Evolutionary conservation across 2,329 filamentous ascomycete genomes (phyloP).

Genomic region (Calonectria pauciramosa): DNA sequence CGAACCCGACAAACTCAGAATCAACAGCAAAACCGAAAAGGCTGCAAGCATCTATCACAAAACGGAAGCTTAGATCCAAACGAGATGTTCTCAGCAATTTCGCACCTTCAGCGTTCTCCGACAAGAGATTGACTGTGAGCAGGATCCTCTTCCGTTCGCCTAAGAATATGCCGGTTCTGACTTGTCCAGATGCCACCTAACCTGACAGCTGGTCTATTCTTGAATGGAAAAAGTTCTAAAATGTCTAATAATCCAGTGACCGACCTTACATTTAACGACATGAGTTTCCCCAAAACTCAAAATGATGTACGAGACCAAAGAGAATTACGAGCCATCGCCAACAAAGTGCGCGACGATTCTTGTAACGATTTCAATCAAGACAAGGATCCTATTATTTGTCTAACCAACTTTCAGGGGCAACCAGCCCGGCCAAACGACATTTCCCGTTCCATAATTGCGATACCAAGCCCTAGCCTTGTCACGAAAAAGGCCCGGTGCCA

Average conservation of each 20-base stretch:
- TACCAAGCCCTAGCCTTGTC: background rate
- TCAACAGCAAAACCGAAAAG: slow-evolving; percentile 10
- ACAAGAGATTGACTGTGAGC: slow-evolving; percentile 51
- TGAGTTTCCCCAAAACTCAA: slow-evolving; percentile 55
- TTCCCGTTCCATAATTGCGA: background rate
- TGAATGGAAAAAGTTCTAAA: slow-evolving; percentile 48
- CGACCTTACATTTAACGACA: slow-evolving; percentile 67
- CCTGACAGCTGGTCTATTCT: slow-evolving; percentile 50
- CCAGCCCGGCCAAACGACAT: background rate
- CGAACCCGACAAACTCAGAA: background rate
- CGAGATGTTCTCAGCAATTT: slow-evolving; percentile 69
- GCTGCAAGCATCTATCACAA: slow-evolving; percentile 32
- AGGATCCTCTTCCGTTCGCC: background rate
- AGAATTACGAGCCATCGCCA: background rate
- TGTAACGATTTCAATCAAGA: background rate
- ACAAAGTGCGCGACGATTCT: slow-evolving; percentile 34
- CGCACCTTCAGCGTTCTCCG: slow-evolving; percentile 65
- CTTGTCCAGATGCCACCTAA: slow-evolving; percentile 47
- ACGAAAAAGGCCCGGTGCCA: too few relatives aligned
- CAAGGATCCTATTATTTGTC: background rate
- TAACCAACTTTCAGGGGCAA: background rate
- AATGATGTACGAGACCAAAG: slow-evolving; percentile 30
- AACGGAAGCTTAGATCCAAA: slow-evolving; percentile 51
- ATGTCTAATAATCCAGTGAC: slow-evolving; percentile 53
- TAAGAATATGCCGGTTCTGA: background rate